A percentile compares a stretch with the other conserved stretches of the same genome.
Evolutionary conservation across 2,329 filamentous ascomycete genomes (phyloP).

Genomic region (Nothophoma quercina): DNA sequence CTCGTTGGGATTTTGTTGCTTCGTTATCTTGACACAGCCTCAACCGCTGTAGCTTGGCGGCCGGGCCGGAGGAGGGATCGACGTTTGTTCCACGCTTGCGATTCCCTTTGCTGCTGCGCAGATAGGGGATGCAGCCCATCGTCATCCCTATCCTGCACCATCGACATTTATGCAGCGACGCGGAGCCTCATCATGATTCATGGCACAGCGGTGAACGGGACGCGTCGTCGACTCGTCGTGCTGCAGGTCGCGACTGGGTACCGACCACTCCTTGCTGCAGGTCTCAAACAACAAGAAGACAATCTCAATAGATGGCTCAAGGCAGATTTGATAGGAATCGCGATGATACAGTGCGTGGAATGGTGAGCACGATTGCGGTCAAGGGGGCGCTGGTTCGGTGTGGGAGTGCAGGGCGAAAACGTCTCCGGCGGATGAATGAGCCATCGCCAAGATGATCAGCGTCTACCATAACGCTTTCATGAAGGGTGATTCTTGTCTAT

Average conservation of each 20-base stretch:
- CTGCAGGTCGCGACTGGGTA: not conserved
- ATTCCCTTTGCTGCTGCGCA: constrained; percentile 14
- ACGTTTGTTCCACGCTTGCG: constrained; percentile 17
- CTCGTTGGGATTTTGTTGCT: constrained; percentile 12
- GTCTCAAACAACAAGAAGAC: not conserved
- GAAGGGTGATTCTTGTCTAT: constrained; percentile 3
- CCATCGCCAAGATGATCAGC: constrained; percentile 18
- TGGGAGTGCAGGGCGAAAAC: constrained; percentile 6
- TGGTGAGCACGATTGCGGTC: constrained; percentile 2
- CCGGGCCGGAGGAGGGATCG: constrained; percentile 7
- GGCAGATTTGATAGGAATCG: not conserved
- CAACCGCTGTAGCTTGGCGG: constrained; percentile 9
- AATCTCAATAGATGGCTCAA: not conserved
- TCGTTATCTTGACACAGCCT: constrained; percentile 23
- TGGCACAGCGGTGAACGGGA: constrained; percentile 6
- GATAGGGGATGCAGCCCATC: constrained; percentile 13
- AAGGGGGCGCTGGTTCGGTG: constrained; percentile 2
- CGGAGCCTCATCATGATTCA: constrained; percentile 13
- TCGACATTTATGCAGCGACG: not conserved
- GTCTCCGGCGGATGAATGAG: not conserved
- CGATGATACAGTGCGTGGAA: not conserved
- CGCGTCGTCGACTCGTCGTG: constrained; percentile 1
- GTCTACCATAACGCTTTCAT: not conserved
- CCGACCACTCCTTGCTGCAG: not conserved
- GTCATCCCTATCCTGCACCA: constrained; percentile 6